phyloP scores from a whole-genome alignment of 225 moss, liverwort and hornwort species.

The Physcomitrium patens region DNA sequence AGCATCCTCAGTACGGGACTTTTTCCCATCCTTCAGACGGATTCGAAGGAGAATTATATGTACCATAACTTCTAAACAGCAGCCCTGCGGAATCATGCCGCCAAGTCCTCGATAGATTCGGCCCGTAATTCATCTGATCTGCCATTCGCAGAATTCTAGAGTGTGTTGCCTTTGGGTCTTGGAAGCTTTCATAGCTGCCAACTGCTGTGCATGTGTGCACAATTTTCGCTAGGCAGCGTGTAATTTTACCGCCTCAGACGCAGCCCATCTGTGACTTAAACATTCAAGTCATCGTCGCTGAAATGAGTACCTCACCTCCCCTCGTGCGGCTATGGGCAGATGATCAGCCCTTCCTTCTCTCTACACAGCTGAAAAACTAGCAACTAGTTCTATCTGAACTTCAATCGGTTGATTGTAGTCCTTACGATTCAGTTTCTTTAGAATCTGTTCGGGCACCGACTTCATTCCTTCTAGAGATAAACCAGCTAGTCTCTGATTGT shows the following conservation, averaged over 20 bases:
- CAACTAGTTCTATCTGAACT: not conserved
- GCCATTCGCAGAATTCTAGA: too few species aligned
- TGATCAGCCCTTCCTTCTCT: slow-evolving; percentile 8
- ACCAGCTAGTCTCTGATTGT: not conserved
- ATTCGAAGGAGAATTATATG: slow-evolving; percentile 18
- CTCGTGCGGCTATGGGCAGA: not conserved
- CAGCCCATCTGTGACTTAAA: not conserved
- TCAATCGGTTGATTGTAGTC: too few species aligned
- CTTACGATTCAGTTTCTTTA: not conserved
- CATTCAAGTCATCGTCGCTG: not conserved
- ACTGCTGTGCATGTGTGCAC: too few species aligned
- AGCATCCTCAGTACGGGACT: slow-evolving; percentile 25
- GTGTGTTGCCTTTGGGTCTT: too few species aligned
- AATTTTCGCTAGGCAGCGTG: too few species aligned
- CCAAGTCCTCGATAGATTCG: too few species aligned
- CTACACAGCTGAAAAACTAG: not conserved
- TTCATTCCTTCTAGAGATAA: not conserved
- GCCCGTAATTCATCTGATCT: too few species aligned
- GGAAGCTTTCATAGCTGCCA: too few species aligned
- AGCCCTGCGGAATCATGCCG: too few species aligned
- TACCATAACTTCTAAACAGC: not conserved
- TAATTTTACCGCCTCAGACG: too few species aligned
- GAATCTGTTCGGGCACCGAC: not conserved
- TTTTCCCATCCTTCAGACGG: slow-evolving; percentile 12
- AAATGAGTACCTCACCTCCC: not conserved